These are phyloP conservation scores for Cytospora piceicola DNA, from an alignment of 2,329 filamentous ascomycete genomes.

Conservation along the genomic window DNA sequence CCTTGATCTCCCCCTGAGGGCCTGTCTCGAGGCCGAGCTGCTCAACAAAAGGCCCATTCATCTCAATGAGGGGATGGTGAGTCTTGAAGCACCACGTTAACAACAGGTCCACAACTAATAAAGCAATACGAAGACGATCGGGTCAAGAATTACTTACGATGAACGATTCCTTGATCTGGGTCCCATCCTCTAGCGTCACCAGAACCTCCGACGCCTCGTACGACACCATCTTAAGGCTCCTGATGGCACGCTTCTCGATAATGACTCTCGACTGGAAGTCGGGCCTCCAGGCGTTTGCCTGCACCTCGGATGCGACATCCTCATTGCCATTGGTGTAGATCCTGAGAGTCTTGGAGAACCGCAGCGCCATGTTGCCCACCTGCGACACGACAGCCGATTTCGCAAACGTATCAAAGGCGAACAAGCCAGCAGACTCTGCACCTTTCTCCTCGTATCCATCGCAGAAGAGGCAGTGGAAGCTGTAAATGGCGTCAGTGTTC, in stretches of 20 bases:
- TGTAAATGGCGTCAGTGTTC: background rate
- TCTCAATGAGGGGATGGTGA: conserved; percentile 11
- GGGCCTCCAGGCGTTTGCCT: conserved; percentile 5
- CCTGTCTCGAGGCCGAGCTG: conserved; percentile 22
- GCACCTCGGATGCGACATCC: background rate
- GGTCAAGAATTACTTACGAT: conserved; percentile 3
- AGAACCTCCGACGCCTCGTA: conserved; percentile 20
- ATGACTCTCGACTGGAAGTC: conserved; percentile 21
- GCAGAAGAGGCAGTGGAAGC: conserved; percentile 55
- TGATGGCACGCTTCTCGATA: conserved; percentile 24
- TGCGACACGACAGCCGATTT: background rate
- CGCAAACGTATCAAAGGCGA: conserved; percentile 5
- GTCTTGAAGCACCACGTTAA: background rate
- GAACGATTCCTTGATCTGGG: conserved; percentile 19
- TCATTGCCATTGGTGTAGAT: conserved; percentile 29
- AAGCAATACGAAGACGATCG: no score
- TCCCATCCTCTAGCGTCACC: conserved; percentile 27
- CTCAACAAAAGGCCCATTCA: conserved; percentile 22
- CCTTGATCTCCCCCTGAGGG: conserved; percentile 23
- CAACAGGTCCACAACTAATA: background rate
- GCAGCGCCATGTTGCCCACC: conserved; percentile 20
- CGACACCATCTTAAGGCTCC: conserved; percentile 21
- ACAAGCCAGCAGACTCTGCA: conserved; percentile 47
- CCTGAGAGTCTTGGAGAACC: conserved; percentile 22
- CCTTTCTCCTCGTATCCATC: conserved; percentile 63